Evolutionary conservation across 306 rosid genomes (phyloP), one percentile per base, ranked within the genome.

Genomic region (Astragalus membranaceus): DNA sequence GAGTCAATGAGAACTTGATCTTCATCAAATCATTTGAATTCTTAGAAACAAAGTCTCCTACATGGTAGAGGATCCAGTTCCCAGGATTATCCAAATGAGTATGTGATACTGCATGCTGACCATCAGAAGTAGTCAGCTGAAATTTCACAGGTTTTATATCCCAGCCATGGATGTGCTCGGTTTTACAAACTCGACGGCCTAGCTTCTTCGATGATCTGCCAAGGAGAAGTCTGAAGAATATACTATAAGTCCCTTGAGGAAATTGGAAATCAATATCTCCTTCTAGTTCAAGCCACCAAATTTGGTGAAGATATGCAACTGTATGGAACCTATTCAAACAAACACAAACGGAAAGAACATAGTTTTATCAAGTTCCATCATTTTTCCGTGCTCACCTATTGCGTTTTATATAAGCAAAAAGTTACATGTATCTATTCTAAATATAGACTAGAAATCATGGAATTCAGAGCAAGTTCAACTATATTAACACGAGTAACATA

Each of bases 291-390:
- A 93, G 85, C 98, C 98, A 93, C 98, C 98, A 93, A 39, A 79
- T 90, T 75, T 93, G 96, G 49, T 90, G 93, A 73, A 93, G 98
- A 88, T 93, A 93, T 5, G 98, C 98, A 72, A 88, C 85, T 63
- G 79, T 84, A 33, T 78, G 87, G 80, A 93, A 93, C 80, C 98
- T 93, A 69, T 20, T 77, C 42, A 7, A 56, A 46, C 26, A 60
- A 2, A 53, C 17, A 48, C 17, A 13, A 32, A 39, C 12, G 64
- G 20, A 41, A 49, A 14, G 1, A 58, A 37, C 5, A 57, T 26
- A 52, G 23, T n/a, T 10, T 10, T n/a, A 72, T 46, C 62, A 64
- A 12, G 51, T 29, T 79, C 4, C 44, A 47, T 14, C 23, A 11
- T 29, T 4, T 41, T 67, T 37, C 3, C 23, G 3, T 39, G 0